Evolutionary conservation across 192 early-diverging fungal species (phyloP).

Genomic region (Entomortierella parvispora): DNA sequence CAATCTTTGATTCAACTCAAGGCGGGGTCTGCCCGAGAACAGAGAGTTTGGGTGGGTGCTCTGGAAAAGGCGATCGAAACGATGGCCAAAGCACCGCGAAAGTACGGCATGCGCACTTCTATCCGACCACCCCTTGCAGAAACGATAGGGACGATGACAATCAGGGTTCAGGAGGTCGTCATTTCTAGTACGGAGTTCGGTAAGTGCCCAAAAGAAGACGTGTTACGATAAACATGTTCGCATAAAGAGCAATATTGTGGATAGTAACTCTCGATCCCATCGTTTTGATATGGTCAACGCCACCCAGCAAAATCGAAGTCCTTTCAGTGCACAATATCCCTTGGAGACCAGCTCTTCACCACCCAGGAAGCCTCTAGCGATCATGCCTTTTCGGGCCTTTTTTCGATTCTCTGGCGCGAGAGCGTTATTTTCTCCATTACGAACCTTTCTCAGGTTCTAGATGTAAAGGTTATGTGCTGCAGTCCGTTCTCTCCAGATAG

Average conservation of each 20-base stretch:
- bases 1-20: conserved; percentile 33
- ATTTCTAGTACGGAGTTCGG: conserved; percentile 36
- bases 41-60: conserved; percentile 13
- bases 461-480: conserved; percentile 34
- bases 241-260: too few relatives aligned
- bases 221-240: neutral
- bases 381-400: conserved; percentile 20
- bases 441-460: conserved; percentile 15
- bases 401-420: conserved; percentile 36
- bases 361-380: conserved; percentile 10
- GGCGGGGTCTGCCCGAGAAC: conserved; percentile 16
- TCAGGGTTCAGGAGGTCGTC: conserved; percentile 18
- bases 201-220: neutral
- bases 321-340: conserved; percentile 24
- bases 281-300: too few relatives aligned
- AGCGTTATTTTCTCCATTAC: conserved; percentile 40
- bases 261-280: too few relatives aligned
- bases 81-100: conserved; percentile 29
- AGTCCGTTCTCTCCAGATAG: conserved; percentile 39
- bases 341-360: conserved; percentile 30
- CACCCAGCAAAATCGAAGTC: conserved; percentile 45
- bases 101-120: conserved; percentile 37
- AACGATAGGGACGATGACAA: conserved; percentile 40
- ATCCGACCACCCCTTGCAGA: conserved; percentile 35
- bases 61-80: conserved; percentile 31